phyloP scores from a whole-genome alignment of 176 grass and related monocot genomes.

The Paspalum vaginatum region DNA sequence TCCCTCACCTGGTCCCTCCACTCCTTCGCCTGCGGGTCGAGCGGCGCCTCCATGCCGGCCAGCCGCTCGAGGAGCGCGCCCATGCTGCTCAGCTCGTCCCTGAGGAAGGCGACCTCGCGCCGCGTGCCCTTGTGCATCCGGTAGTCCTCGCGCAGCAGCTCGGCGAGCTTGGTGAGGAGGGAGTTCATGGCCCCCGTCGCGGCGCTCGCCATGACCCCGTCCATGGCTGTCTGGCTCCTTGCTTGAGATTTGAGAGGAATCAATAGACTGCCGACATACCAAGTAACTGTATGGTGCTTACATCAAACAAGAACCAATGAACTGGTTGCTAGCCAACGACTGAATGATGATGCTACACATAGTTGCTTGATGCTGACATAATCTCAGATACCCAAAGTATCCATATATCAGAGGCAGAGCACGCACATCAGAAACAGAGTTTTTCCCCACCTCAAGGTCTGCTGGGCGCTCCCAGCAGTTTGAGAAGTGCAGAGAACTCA shows the following conservation, averaged over 20 bases:
- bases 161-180: conserved; percentile 31
- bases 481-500: background rate
- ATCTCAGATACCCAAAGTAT: no score
- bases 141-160: conserved; percentile 30
- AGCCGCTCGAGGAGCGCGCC: conserved; percentile 19
- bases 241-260: background rate
- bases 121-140: conserved; percentile 23
- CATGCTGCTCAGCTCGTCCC: conserved; percentile 47
- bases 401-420: background rate
- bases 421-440: background rate
- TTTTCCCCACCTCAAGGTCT: background rate
- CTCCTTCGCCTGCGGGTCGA: conserved; percentile 26
- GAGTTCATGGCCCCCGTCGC: conserved; percentile 41
- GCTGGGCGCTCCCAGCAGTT: background rate
- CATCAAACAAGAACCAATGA: background rate
- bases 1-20: conserved; percentile 53
- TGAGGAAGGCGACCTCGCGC: conserved; percentile 24
- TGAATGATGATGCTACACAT: no score
- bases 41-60: background rate
- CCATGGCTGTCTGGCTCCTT: background rate
- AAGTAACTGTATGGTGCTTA: background rate
- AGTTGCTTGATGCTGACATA: background rate
- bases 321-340: no score
- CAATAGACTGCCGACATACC: background rate
- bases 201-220: conserved; percentile 39